Evolutionary conservation across 2,329 filamentous ascomycete genomes (phyloP).

Genomic region (Madurella mycetomatis): DNA sequence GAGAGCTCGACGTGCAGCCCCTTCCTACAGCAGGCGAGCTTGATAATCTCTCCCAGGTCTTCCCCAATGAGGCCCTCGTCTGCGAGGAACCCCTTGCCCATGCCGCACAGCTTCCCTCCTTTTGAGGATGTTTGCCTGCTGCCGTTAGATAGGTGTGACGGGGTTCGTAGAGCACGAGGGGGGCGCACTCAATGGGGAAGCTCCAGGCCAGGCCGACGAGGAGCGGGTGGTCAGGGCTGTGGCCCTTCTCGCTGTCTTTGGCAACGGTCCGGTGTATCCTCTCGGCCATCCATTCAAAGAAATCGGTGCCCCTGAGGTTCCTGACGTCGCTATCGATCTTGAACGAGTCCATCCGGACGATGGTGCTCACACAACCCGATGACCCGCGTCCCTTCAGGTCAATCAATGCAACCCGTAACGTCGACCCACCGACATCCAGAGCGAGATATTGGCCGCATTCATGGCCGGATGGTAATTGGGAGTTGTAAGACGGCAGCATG

Average conservation of each 20-base stretch:
- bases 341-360: conserved; percentile 52
- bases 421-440: conserved; percentile 66
- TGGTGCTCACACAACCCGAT: conserved; percentile 41
- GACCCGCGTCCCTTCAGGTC: conserved; percentile 48
- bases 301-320: conserved; percentile 52
- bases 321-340: conserved; percentile 54
- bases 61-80: conserved; percentile 54
- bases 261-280: conserved; percentile 54
- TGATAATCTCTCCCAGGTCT: conserved; percentile 56
- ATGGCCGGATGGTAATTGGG: conserved; percentile 56
- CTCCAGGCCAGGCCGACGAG: conserved; percentile 63
- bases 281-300: conserved; percentile 66
- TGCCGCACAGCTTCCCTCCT: conserved; percentile 54
- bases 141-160: conserved; percentile 2
- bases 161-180: background rate
- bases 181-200: conserved; percentile 62
- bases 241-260: conserved; percentile 37
- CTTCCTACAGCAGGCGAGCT: conserved; percentile 46
- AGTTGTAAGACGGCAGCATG: conserved; percentile 64
- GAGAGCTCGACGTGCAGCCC: conserved; percentile 53
- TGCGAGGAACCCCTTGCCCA: conserved; percentile 64
- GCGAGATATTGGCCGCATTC: conserved; percentile 58
- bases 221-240: conserved; percentile 41
- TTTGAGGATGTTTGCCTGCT: conserved; percentile 59
- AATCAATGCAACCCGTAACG: conserved; percentile 60